phyloP scores from a whole-genome alignment of 768 basidiomycete species.

The Tephrocybe sp. region DNA sequence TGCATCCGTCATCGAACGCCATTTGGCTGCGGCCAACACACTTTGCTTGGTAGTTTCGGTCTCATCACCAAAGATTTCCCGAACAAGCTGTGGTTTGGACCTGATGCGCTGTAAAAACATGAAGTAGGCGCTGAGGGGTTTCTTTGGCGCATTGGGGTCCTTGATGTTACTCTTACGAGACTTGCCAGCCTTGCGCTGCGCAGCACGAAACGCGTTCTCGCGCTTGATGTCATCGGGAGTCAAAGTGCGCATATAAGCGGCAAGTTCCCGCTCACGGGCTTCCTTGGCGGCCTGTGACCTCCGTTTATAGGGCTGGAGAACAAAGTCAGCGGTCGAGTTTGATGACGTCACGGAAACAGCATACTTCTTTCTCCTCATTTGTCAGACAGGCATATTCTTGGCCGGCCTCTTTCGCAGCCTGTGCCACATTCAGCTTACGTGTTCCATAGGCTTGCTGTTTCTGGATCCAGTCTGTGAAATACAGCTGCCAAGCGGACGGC shows the following conservation, averaged over 20 bases:
- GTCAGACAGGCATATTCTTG: conserved; percentile 81
- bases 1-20: conserved; percentile 90
- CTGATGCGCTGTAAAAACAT: conserved; percentile 93
- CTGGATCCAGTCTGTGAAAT: conserved; percentile 94
- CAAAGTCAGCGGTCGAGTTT: conserved; percentile 6
- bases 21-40: conserved; percentile 87
- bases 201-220: conserved; percentile 88
- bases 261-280: conserved; percentile 75
- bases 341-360: conserved; percentile 34
- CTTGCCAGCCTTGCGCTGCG: conserved; percentile 90
- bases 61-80: conserved; percentile 83
- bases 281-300: conserved; percentile 86
- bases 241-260: conserved; percentile 82
- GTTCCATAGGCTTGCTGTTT: conserved; percentile 75
- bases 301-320: conserved; percentile 71
- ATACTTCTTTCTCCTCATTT: conserved; percentile 80
- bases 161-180: conserved; percentile 93
- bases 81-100: conserved; percentile 70
- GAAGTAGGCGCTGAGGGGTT: conserved; percentile 91
- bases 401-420: conserved; percentile 93
- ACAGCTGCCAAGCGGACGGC: conserved; percentile 94
- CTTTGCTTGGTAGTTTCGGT: conserved; percentile 94
- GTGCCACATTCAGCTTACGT: conserved; percentile 90
- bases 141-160: conserved; percentile 96
- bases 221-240: conserved; percentile 94